A percentile compares a stretch with the other conserved stretches of the same genome.
These are phyloP conservation scores for Lizanozyma gosingica DNA, from an alignment of 1,139 yeast species.

Conservation along the genomic window DNA sequence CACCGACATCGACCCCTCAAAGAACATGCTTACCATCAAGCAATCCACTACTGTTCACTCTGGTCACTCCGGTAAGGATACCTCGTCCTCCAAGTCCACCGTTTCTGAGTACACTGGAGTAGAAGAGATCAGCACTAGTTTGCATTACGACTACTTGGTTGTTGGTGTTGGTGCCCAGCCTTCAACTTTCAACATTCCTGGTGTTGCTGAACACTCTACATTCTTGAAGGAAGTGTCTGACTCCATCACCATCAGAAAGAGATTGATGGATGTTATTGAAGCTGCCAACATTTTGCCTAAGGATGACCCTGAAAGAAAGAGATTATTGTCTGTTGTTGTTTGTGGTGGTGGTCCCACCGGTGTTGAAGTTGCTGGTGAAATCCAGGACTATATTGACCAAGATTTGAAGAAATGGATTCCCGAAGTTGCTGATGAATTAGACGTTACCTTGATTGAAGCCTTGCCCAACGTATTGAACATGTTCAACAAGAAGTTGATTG, in stretches of 20 bases:
- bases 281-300: constrained; percentile 71
- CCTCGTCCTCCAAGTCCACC: constrained; percentile 44
- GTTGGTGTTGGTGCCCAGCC: constrained; percentile 92
- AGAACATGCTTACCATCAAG: constrained; percentile 53
- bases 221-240: constrained; percentile 85
- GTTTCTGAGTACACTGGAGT: constrained; percentile 28
- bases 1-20: constrained; percentile 64
- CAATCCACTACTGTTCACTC: constrained; percentile 44
- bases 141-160: constrained; percentile 70
- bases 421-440: constrained; percentile 68
- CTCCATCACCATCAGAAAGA: constrained; percentile 66
- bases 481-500: constrained; percentile 77
- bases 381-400: constrained; percentile 89
- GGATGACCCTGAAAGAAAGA: constrained; percentile 70
- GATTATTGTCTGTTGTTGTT: constrained; percentile 74
- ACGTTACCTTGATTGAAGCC: constrained; percentile 83
- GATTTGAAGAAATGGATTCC: constrained; percentile 89
- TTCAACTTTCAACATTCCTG: constrained; percentile 88
- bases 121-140: constrained; percentile 38
- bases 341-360: constrained; percentile 98
- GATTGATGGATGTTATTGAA: constrained; percentile 74
- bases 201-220: constrained; percentile 79
- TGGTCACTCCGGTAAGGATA: constrained; percentile 46
- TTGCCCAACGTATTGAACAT: constrained; percentile 83
- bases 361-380: constrained; percentile 92